Evolutionary conservation across 352 stramenopile species (phyloP).

Genomic region (Stephanocyclus meneghinianus): DNA sequence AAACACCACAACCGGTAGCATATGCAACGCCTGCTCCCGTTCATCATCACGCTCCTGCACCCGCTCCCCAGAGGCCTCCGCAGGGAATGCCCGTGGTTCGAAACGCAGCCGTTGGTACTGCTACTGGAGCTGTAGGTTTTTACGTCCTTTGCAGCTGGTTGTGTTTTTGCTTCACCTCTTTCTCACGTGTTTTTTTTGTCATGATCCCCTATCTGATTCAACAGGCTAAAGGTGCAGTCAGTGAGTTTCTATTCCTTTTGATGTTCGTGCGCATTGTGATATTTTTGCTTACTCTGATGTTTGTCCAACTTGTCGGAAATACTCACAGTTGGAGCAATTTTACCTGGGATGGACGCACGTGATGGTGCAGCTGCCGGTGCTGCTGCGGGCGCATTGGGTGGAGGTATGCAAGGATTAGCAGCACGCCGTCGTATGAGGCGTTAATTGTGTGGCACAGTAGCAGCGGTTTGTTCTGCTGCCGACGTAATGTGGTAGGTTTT

Average conservation of each 20-base stretch:
- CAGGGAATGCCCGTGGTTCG: neutral
- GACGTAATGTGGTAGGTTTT: no score
- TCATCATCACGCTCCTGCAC: slow-evolving; percentile 9
- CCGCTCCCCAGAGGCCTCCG: neutral
- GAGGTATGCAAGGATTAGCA: slow-evolving; percentile 32
- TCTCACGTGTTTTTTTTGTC: neutral
- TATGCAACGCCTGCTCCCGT: neutral
- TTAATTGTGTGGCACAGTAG: neutral
- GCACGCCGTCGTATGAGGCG: slow-evolving; percentile 13
- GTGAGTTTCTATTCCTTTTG: slow-evolving; percentile 1
- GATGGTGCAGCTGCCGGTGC: slow-evolving; percentile 48
- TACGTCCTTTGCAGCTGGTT: slow-evolving; percentile 23
- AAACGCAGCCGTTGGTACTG: slow-evolving; percentile 27
- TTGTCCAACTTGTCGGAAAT: neutral
- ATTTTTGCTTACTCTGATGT: no score
- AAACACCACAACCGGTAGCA: neutral
- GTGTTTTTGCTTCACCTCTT: slow-evolving; percentile 21
- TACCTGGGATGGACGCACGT: slow-evolving; percentile 48
- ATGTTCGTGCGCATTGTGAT: neutral
- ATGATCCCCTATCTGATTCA: neutral
- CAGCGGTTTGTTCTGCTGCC: no score
- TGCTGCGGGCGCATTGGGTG: slow-evolving; percentile 34
- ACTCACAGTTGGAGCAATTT: slow-evolving; percentile 41
- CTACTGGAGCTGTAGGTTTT: slow-evolving; percentile 38
- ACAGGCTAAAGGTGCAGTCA: slow-evolving; percentile 9